phyloP scores from a whole-genome alignment of 495 filamentous ascomycete species.

The Trichocladium antarcticum region DNA sequence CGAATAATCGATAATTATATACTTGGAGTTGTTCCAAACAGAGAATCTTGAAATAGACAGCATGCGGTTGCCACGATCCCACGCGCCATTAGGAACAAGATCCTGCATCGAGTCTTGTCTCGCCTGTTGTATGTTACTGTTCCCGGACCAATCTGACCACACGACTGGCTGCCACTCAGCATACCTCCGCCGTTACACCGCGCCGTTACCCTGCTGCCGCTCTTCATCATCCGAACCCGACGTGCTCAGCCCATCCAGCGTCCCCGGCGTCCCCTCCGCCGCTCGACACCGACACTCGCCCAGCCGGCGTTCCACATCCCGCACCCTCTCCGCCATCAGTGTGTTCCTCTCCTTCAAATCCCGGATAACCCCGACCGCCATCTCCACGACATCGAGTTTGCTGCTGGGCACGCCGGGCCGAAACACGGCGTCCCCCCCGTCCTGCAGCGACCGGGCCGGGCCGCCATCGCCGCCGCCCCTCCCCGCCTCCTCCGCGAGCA shows the following conservation, averaged over 20 bases:
- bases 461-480: neutral
- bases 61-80: too few relatives aligned
- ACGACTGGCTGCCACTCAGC: too few relatives aligned
- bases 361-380: conserved; percentile 24
- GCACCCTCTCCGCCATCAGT: conserved; percentile 17
- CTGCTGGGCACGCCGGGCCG: conserved; percentile 15
- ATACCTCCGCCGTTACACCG: too few relatives aligned
- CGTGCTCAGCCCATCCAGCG: too few relatives aligned
- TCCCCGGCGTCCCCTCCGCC: neutral
- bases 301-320: conserved; percentile 14
- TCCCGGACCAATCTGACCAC: too few relatives aligned
- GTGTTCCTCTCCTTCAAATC: conserved; percentile 19
- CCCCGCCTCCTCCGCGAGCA: conserved; percentile 7
- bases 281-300: conserved; percentile 2
- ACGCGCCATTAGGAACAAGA: too few relatives aligned
- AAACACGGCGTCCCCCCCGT: conserved; percentile 3
- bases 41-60: too few relatives aligned
- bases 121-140: too few relatives aligned
- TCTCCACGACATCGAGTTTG: conserved; percentile 26
- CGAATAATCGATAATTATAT: too few relatives aligned
- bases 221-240: neutral
- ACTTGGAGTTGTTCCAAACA: neutral
- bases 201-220: too few relatives aligned
- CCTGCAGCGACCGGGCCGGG: neutral
- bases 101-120: too few relatives aligned